These are phyloP conservation scores for Cenchrus purpureus DNA, from an alignment of 176 grass and related monocot genomes.

Conservation along the genomic window DNA sequence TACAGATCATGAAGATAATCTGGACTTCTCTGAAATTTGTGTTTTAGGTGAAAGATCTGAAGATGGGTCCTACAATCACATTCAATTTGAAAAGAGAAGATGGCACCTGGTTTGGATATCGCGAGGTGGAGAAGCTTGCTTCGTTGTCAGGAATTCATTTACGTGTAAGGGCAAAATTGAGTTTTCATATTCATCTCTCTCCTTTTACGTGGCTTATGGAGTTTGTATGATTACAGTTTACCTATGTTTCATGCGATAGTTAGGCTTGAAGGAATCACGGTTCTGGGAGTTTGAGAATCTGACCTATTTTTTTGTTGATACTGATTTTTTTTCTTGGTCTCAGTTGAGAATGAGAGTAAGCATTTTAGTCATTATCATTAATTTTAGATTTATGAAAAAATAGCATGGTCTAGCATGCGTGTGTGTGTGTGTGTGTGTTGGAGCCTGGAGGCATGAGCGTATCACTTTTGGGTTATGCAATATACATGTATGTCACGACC, in stretches of 20 bases:
- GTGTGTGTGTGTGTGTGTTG: background rate
- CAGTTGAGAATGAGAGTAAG: background rate
- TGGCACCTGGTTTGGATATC: constrained; percentile 82
- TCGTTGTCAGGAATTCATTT: constrained; percentile 85
- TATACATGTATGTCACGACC: background rate
- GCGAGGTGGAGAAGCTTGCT: constrained; percentile 89
- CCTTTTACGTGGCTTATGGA: background rate
- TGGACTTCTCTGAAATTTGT: constrained; percentile 11
- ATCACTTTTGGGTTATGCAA: constrained; percentile 4
- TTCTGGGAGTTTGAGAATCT: background rate
- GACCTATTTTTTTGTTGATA: background rate
- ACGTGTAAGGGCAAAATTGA: constrained; percentile 64
- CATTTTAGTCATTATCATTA: background rate
- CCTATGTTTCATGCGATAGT: background rate
- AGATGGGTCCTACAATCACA: constrained; percentile 79
- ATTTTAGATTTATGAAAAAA: constrained; percentile 13
- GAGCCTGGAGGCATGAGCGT: background rate
- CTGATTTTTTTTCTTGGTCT: background rate
- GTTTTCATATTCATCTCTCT: background rate
- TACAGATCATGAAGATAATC: constrained; percentile 23
- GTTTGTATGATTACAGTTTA: background rate
- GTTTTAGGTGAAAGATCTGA: constrained; percentile 53
- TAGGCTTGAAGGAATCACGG: background rate
- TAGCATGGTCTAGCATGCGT: background rate
- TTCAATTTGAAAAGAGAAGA: constrained; percentile 99